phyloP scores from a whole-genome alignment of 306 rosid genomes.

The Quillaja saponaria region DNA sequence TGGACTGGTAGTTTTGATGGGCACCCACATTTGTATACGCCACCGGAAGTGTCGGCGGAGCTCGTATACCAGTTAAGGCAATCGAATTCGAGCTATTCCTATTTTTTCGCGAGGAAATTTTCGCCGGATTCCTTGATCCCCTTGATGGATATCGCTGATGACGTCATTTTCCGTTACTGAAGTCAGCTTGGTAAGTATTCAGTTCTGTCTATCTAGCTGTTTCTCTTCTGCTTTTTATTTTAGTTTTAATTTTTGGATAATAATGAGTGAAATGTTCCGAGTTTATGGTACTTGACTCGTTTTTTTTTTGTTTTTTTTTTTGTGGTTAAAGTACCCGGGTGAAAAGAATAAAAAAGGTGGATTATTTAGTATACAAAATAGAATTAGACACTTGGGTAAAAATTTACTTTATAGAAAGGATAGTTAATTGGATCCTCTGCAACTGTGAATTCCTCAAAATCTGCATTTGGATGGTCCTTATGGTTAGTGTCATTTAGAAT shows the following conservation, averaged over 20 bases:
- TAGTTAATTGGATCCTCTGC: too few relatives aligned
- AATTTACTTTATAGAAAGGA: too few relatives aligned
- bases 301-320: too few relatives aligned
- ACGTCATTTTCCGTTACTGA: constrained; percentile 56
- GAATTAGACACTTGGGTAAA: too few relatives aligned
- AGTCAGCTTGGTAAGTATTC: constrained; percentile 20
- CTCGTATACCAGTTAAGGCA: constrained; percentile 43
- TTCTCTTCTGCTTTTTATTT: neutral
- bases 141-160: constrained; percentile 53
- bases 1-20: constrained; percentile 71
- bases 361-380: too few relatives aligned
- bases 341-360: too few relatives aligned
- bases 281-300: neutral
- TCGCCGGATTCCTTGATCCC: constrained; percentile 49
- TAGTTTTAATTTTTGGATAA: neutral
- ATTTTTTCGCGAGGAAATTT: constrained; percentile 66
- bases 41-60: constrained; percentile 47
- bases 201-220: too few relatives aligned
- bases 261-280: neutral
- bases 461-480: too few relatives aligned
- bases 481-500: too few relatives aligned
- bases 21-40: constrained; percentile 53
- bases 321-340: too few relatives aligned
- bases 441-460: too few relatives aligned
- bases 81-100: constrained; percentile 45